phyloP scores from a whole-genome alignment of 805 yeast species.

The Isabelozyma heimii region DNA sequence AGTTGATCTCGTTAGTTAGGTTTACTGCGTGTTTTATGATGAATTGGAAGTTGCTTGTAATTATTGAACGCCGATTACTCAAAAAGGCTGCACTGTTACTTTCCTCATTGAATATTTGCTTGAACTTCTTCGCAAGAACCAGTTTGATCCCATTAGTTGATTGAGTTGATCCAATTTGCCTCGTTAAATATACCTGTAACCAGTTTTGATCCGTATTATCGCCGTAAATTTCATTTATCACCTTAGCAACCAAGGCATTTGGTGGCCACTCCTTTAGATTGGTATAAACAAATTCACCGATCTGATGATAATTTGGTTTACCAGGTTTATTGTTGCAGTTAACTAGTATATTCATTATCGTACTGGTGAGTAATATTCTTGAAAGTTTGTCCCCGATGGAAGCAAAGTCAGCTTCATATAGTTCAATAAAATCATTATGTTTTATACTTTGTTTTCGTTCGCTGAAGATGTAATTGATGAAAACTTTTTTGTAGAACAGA shows the following conservation, averaged over 20 bases:
- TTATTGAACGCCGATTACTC: background rate
- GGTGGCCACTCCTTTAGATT: background rate
- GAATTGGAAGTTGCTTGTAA: background rate
- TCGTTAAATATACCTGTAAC: background rate
- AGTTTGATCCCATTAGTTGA: background rate
- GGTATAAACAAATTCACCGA: background rate
- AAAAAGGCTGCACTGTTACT: background rate
- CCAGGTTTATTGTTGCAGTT: background rate
- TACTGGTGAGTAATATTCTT: background rate
- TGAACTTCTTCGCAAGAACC: background rate
- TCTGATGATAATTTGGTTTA: background rate
- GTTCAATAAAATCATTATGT: background rate
- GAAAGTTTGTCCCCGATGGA: background rate
- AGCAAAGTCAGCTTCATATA: background rate
- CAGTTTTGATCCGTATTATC: background rate
- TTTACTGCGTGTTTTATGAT: background rate
- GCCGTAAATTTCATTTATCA: background rate
- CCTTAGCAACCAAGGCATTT: background rate
- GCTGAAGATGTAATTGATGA: conserved; percentile 3
- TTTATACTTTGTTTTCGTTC: background rate
- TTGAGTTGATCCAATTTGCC: background rate
- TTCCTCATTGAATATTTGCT: background rate
- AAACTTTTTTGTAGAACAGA: conserved; percentile 3
- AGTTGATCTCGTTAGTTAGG: background rate
- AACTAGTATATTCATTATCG: background rate